A percentile compares a stretch with the other conserved stretches of the same genome.
phyloP scores from a whole-genome alignment of 176 grass and related monocot species.

The Juncus effusus region DNA sequence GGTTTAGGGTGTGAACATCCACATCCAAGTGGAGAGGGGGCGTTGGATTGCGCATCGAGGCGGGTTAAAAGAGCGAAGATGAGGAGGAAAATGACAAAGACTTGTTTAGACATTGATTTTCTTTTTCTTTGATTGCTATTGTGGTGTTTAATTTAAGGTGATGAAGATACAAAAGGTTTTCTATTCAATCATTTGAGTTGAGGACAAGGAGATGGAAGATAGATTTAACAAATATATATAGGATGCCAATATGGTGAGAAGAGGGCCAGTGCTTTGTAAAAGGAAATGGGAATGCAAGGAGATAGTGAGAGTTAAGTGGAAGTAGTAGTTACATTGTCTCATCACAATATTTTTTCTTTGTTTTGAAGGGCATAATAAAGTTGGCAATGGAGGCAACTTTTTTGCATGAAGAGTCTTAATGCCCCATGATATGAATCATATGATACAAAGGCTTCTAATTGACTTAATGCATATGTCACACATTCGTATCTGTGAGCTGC shows the following conservation, averaged over 20 bases:
- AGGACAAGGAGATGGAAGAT: slow-evolving; percentile 5
- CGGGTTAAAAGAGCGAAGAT: not conserved
- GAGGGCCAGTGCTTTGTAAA: slow-evolving; percentile 6
- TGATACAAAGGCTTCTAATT: too few species aligned
- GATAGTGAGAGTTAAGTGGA: slow-evolving; percentile 37
- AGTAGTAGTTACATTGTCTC: slow-evolving; percentile 47
- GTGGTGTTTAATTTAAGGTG: not conserved
- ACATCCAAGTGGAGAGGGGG: not conserved
- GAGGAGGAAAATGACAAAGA: slow-evolving; percentile 7
- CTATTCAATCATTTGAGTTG: not conserved
- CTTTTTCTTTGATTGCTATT: not conserved
- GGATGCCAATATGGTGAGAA: slow-evolving; percentile 1
- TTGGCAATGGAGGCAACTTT: slow-evolving; percentile 1
- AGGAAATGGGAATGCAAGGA: slow-evolving; percentile 6
- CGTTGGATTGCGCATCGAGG: not conserved
- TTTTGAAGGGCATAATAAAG: not conserved
- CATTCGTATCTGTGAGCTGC: too few species aligned
- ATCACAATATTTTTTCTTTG: slow-evolving; percentile 6
- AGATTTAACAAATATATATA: slow-evolving; percentile 34
- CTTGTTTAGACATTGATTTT: slow-evolving; percentile 10
- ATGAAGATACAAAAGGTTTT: slow-evolving; percentile 11
- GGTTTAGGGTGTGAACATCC: too few species aligned
- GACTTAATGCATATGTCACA: too few species aligned
- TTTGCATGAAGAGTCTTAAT: not conserved
- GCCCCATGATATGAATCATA: too few species aligned